Conservation (phyloP, 1,284 basidiomycete genomes). For the Earliella scabrosa region DNA sequence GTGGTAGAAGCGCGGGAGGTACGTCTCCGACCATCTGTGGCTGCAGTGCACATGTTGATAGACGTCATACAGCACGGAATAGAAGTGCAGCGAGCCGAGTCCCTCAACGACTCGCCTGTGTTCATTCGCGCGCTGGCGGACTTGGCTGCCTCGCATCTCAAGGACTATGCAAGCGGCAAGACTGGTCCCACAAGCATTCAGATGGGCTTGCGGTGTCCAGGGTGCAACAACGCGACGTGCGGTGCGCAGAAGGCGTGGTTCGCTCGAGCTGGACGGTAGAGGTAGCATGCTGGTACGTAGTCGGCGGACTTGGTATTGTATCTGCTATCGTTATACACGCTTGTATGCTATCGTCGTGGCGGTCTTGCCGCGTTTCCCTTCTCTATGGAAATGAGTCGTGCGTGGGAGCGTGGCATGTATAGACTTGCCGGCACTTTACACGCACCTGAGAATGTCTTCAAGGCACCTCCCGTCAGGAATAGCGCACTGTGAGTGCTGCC, state of each 20-base stretch:
- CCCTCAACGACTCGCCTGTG: slow-evolving; percentile 97
- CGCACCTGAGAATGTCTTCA: too few relatives aligned
- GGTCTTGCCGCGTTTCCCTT: neutral
- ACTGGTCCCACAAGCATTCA: slow-evolving; percentile 76
- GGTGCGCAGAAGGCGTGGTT: slow-evolving; percentile 91
- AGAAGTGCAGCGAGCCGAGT: slow-evolving; percentile 89
- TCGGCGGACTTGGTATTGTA: neutral
- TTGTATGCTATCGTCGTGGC: slow-evolving; percentile 3
- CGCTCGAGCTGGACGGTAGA: slow-evolving; percentile 52
- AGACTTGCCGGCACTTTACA: too few relatives aligned
- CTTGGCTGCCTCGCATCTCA: slow-evolving; percentile 85
- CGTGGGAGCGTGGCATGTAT: too few relatives aligned
- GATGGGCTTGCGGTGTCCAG: slow-evolving; percentile 89
- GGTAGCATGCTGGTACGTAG: slow-evolving; percentile 22
- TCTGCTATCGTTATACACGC: neutral
- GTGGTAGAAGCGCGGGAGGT: slow-evolving; percentile 91
- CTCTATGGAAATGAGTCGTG: too few relatives aligned
- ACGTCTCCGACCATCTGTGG: slow-evolving; percentile 29
- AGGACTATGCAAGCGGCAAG: slow-evolving; percentile 57
- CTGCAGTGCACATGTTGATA: neutral
- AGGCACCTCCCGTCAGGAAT: too few relatives aligned
- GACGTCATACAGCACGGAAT: slow-evolving; percentile 64
- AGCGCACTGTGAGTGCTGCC: too few relatives aligned
- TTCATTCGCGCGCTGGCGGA: slow-evolving; percentile 98
- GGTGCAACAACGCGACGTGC: slow-evolving; percentile 90